These are phyloP conservation scores for Trypethelium eluteriae DNA, from an alignment of 495 filamentous ascomycete species.

Conservation along the genomic window DNA sequence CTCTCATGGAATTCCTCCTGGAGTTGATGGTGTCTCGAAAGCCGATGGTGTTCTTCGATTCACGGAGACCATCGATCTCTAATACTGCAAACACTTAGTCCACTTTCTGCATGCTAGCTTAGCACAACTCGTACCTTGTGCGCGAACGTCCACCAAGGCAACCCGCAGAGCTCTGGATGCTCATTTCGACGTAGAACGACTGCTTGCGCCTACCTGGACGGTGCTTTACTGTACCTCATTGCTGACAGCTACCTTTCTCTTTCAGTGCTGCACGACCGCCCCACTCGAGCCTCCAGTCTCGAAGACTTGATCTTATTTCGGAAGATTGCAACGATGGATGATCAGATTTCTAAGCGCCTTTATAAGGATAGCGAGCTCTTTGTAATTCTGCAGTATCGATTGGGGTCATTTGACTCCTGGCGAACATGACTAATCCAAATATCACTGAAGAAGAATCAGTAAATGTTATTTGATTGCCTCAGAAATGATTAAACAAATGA, in stretches of 20 bases:
- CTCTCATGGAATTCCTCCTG: conserved; percentile 45
- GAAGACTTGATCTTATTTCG: neutral
- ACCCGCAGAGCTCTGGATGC: too few species aligned
- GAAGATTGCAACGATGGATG: neutral
- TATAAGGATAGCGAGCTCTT: conserved; percentile 49
- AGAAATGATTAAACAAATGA: conserved; percentile 1
- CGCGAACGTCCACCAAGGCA: neutral
- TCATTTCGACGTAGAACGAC: too few species aligned
- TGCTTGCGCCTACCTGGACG: too few species aligned
- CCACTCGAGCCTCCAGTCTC: too few species aligned
- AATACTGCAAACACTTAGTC: neutral
- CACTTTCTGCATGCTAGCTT: too few species aligned
- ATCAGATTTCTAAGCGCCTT: conserved; percentile 45
- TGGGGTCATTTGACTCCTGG: conserved; percentile 47
- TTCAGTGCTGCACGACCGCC: too few species aligned
- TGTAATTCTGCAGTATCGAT: conserved; percentile 52
- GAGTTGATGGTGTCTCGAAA: conserved; percentile 80
- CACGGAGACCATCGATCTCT: conserved; percentile 93
- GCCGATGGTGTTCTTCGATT: conserved; percentile 82
- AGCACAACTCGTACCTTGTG: neutral
- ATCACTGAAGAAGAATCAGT: conserved; percentile 28
- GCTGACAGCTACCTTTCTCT: too few species aligned
- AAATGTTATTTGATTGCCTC: conserved; percentile 19
- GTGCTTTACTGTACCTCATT: too few species aligned
- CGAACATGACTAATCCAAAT: conserved; percentile 42